Percentiles rank a stretch among this genome's conserved stretches.
Conservation (phyloP, 148 eudicot species). For the Pharnaceum exiguum region DNA sequence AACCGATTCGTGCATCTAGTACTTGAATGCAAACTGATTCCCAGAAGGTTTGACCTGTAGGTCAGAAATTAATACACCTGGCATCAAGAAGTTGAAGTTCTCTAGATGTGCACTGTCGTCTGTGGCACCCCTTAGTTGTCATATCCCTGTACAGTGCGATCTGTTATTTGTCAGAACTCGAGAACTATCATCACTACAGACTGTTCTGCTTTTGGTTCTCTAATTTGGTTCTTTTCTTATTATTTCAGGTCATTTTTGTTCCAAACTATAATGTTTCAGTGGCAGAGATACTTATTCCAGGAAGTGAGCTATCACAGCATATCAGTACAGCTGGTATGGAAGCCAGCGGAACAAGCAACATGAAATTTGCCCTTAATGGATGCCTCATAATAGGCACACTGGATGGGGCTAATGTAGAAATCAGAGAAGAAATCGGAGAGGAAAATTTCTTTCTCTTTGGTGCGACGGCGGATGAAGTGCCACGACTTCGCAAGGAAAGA, state of each 20-base stretch:
- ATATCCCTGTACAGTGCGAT: too few species aligned
- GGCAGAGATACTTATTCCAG: constrained; percentile 95
- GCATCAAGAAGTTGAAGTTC: too few species aligned
- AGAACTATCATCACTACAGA: too few species aligned
- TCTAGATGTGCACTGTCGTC: too few species aligned
- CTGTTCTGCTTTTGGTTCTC: background rate
- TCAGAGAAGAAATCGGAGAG: constrained; percentile 91
- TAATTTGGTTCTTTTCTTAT: background rate
- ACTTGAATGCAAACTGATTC: too few species aligned
- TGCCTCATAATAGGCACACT: constrained; percentile 93
- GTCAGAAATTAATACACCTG: too few species aligned
- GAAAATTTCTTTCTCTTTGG: constrained; percentile 95
- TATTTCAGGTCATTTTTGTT: constrained; percentile 76
- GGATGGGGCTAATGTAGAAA: constrained; percentile 97
- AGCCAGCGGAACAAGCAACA: constrained; percentile 98
- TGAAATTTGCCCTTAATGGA: constrained; percentile 98
- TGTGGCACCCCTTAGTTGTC: too few species aligned
- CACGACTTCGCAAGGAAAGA: constrained; percentile 82
- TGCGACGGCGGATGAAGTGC: constrained; percentile 94
- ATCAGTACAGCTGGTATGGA: constrained; percentile 99
- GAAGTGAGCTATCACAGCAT: constrained; percentile 98
- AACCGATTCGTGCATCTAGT: too few species aligned
- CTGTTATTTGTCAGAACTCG: too few species aligned
- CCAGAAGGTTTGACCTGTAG: too few species aligned
- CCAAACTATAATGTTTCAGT: constrained; percentile 98